Conservation (phyloP, 805 yeast species). For the Wickerhamomyces sydowiorum region DNA sequence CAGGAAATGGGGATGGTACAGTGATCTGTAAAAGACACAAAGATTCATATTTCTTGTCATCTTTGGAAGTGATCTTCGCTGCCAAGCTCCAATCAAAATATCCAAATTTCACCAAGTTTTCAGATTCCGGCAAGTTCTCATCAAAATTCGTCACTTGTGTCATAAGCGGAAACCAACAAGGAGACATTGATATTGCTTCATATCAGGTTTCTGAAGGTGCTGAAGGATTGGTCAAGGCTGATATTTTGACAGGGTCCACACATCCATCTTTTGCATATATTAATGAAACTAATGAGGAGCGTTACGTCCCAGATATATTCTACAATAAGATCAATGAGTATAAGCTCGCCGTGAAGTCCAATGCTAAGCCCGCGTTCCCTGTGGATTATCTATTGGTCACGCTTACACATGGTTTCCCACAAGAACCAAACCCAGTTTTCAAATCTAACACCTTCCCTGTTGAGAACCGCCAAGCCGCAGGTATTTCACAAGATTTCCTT, state of each 20-base stretch:
- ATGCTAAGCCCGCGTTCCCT: conserved; percentile 89
- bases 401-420: conserved; percentile 89
- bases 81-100: conserved; percentile 66
- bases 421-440: conserved; percentile 47
- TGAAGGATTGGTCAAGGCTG: conserved; percentile 84
- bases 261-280: conserved; percentile 85
- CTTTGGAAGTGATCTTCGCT: conserved; percentile 82
- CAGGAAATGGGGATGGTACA: conserved; percentile 81
- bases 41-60: conserved; percentile 82
- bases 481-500: conserved; percentile 63
- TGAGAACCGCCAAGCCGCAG: conserved; percentile 73
- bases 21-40: conserved; percentile 92
- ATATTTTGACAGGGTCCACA: conserved; percentile 78
- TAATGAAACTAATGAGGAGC: conserved; percentile 59
- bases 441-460: conserved; percentile 52
- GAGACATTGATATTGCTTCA: conserved; percentile 85
- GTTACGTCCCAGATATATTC: conserved; percentile 94
- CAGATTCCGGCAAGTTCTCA: conserved; percentile 60
- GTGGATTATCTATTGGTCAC: conserved; percentile 86
- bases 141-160: conserved; percentile 94
- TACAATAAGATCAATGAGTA: conserved; percentile 84
- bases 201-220: conserved; percentile 88
- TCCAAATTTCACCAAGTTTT: conserved; percentile 60
- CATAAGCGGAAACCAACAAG: conserved; percentile 78
- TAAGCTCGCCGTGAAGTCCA: conserved; percentile 77